Base-by-base conservation (phyloP, 352 stramenopile species). In the Hyaloperonospora brassicae region DNA sequence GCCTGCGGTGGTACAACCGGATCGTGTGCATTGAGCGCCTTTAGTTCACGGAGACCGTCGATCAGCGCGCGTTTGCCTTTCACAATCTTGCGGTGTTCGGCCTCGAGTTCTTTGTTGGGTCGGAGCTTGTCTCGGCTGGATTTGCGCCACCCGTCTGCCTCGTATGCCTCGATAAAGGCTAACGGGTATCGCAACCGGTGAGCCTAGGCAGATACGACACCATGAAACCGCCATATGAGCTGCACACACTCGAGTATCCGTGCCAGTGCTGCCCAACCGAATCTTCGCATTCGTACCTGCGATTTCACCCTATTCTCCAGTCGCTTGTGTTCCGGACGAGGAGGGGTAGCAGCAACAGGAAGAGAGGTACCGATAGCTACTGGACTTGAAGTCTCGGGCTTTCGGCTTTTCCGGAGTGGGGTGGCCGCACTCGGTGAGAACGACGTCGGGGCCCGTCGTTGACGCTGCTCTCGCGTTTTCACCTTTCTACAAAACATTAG, bases 111-210 rank as follows among this genome's bases (percentile, higher is more conserved):
- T 46, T 84, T 70, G 50, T 66, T 88, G 2, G 84, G 84, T 45
- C 92, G 91, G 34, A 94, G 68, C 55, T 91, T 92, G 56, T 94
- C 81, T 23, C 55, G 64, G 35, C 74, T 91, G 34, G 76, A 71
- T 22, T 76, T 78, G 22, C 77, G 76, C 84, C 84, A 94, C n/a
- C 84, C 84, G 35, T 92, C 76, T 0, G 64, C 64, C 63, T 89
- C 84, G 55, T 94, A 94, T 17, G 81, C 81, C 14, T 94, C 81
- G n/a, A 92, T 34, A 48, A 89, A 94, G n/a, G 78, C 74, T 47
- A 85, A 53, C 9, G 80, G 57, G 42, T 88, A 90, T 2, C 73
- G 62, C 23, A 89, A 52, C 36, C 72, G 66, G 25, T 76, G 74
- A 2, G 79, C 65, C 76, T 87, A 45, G 30, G 45, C 39, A 22